Evolutionary conservation across 2,329 filamentous ascomycete species (phyloP), one percentile per base, ranked within the genome.

Genomic region (Colletotrichum sansevieriae): DNA sequence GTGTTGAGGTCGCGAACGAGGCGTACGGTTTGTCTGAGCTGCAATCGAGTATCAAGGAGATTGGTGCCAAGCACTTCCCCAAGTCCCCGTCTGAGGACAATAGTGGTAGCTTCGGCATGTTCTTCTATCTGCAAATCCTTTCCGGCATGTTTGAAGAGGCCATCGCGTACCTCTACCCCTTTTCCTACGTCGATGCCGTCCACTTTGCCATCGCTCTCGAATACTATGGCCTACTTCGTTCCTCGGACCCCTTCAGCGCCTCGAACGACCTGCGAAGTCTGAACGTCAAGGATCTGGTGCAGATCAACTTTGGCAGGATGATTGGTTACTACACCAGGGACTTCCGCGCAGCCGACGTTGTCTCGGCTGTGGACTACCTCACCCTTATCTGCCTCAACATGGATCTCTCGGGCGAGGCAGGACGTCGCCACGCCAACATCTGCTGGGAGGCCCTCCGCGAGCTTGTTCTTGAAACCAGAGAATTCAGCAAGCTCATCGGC

Each of bases 141-240:
- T 91, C 92, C 35, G 96, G 96, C 72, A 91, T 98, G 87, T 99
- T 97, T 74, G 96, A 99, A 81, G 91, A 96, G 75, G 96, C 95
- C 15, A 86, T 99, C 61, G 91, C 92, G 37, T 98, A 97, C 79
- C 87, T 99, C 18, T 98, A 98, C 77, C 88, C 90, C 54, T 96
- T 97, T 82, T 93, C 94, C 58, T 97, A 97, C 75, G 90, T 97
- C 52, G 95, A 97, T 72, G 95, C 95, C 25, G 93, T 97, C 56
- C 97, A 99, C 83, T 97, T 98, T 76, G 94, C 94, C 22, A 91
- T 98, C 75, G 94, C 91, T 0, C 86, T 99, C 51, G 90, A 91
- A 74, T 97, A 92, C 81, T 98, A 98, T 78, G 95, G 95, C 13
- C 85, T 99, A 68, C 83, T 99, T 70, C 91, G 95, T 41, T 93